A percentile compares a stretch with the other conserved stretches of the same genome.
Evolutionary conservation across 345 rosid genomes (phyloP).

Genomic region (Excoecaria agallocha): DNA sequence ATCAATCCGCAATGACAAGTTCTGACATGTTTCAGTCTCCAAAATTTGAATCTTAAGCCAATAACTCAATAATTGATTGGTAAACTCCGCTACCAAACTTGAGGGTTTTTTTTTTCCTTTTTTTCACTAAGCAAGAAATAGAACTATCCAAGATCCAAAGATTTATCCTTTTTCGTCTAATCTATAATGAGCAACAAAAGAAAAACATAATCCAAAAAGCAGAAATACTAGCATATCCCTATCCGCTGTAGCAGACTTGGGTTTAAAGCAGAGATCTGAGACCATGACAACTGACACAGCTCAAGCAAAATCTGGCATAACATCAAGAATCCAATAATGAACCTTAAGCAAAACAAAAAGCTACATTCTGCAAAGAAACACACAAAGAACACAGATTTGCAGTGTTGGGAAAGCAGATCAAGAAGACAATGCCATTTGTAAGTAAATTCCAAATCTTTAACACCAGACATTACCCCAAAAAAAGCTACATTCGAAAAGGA

Average conservation of each 20-base stretch:
- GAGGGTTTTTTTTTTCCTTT: no score
- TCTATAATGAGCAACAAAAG: neutral
- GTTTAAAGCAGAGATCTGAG: slow-evolving; percentile 17
- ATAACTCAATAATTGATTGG: neutral
- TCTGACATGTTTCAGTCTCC: neutral
- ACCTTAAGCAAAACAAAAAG: neutral
- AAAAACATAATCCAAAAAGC: neutral
- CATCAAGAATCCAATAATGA: slow-evolving; percentile 7
- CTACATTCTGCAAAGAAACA: slow-evolving; percentile 12
- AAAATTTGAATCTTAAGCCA: neutral
- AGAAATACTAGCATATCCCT: neutral
- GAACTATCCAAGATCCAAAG: slow-evolving; percentile 14
- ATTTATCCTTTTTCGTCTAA: neutral
- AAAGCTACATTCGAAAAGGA: neutral
- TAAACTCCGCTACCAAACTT: neutral
- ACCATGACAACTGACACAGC: neutral
- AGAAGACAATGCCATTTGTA: neutral
- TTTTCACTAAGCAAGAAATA: neutral
- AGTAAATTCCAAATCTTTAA: neutral
- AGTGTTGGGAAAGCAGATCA: slow-evolving; percentile 24
- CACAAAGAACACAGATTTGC: neutral
- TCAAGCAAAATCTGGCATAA: slow-evolving; percentile 5
- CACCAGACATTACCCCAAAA: neutral
- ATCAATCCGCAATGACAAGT: neutral
- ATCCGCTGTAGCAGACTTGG: neutral